These are phyloP conservation scores for Phytopythium litorale DNA, from an alignment of 352 stramenopile genomes.

Conservation along the genomic window DNA sequence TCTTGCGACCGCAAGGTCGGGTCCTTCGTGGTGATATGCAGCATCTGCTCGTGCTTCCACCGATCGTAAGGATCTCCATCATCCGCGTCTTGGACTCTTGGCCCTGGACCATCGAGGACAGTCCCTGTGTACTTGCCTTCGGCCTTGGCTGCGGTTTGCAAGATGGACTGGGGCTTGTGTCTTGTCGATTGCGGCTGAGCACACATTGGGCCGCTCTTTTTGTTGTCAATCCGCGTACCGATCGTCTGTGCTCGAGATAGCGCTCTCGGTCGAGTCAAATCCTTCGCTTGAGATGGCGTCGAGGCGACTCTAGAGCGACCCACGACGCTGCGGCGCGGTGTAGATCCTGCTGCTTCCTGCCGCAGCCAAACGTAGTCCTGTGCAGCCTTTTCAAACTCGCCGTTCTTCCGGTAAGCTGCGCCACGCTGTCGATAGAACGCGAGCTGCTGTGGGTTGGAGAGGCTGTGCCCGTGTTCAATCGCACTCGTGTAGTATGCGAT, in stretches of 20 bases:
- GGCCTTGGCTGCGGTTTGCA: neutral
- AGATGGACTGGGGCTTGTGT: neutral
- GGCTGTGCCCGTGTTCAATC: constrained; percentile 24
- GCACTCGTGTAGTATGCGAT: constrained; percentile 42
- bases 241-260: neutral
- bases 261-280: neutral
- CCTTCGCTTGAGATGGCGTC: neutral
- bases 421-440: constrained; percentile 50
- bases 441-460: constrained; percentile 7
- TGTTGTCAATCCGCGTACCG: neutral
- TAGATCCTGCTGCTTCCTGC: neutral
- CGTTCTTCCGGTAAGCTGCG: constrained; percentile 48
- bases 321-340: neutral
- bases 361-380: constrained; percentile 34
- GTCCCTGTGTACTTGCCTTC: neutral
- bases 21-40: constrained; percentile 20
- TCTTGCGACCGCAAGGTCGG: constrained; percentile 19
- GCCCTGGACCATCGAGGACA: neutral
- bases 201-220: neutral
- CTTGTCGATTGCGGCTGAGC: neutral
- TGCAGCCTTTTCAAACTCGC: constrained; percentile 61
- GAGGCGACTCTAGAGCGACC: neutral
- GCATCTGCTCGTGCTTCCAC: constrained; percentile 8
- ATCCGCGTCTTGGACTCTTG: neutral
- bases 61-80: neutral